These are phyloP conservation scores for Solanum pennellii DNA, from an alignment of 257 asterid species.

Conservation along the genomic window DNA sequence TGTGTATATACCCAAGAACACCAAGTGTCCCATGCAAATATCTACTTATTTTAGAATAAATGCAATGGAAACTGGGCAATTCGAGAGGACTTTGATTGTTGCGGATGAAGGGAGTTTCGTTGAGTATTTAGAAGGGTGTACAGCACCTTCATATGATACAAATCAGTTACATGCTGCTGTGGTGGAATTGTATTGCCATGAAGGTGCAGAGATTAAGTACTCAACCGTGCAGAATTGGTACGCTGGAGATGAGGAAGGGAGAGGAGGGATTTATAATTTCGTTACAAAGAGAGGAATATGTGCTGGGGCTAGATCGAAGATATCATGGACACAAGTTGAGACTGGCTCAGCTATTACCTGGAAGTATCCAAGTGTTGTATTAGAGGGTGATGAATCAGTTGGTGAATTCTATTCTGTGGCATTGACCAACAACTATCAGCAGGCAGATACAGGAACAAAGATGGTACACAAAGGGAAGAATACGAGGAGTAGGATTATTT, in stretches of 20 bases:
- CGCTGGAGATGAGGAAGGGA: constrained; percentile 86
- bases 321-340: constrained; percentile 99
- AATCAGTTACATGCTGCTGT: constrained; percentile 93
- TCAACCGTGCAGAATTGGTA: constrained; percentile 99
- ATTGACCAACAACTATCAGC: constrained; percentile 82
- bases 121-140: constrained; percentile 96
- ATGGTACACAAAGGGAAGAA: constrained; percentile 97
- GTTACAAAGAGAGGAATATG: constrained; percentile 93
- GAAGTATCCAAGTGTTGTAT: constrained; percentile 92
- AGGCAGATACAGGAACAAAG: constrained; percentile 97
- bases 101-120: constrained; percentile 93
- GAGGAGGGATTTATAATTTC: constrained; percentile 80
- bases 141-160: constrained; percentile 89
- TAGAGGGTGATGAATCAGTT: constrained; percentile 90
- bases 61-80: constrained; percentile 96
- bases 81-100: constrained; percentile 87
- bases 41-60: constrained; percentile 92
- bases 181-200: constrained; percentile 76
- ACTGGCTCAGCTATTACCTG: constrained; percentile 97
- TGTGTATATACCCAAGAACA: constrained; percentile 77
- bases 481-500: constrained; percentile 85
- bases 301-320: constrained; percentile 64
- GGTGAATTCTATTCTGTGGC: constrained; percentile 98
- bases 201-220: constrained; percentile 81
- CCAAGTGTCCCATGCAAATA: constrained; percentile 91